Evolutionary conservation across 495 filamentous ascomycete species (phyloP), one percentile per base, ranked within the genome.

Genomic region (Massariosphaeria phaeospora): DNA sequence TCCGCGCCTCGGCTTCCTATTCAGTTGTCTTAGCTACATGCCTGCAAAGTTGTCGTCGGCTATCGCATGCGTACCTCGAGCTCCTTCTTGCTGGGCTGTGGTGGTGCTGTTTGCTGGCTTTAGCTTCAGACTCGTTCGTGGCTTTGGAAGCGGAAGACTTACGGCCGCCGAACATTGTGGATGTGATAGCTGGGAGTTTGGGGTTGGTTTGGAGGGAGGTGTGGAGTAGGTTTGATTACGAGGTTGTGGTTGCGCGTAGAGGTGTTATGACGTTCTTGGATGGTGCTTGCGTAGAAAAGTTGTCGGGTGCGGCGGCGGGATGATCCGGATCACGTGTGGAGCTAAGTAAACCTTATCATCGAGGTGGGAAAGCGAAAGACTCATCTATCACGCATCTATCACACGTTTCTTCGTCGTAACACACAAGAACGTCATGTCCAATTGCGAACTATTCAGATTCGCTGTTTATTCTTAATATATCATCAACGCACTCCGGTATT

Each of bases 1-100:
- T 88, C 72, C 88, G 81, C 42, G 74, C 71, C 75, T 93, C 88
- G 66, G 79, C 80, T 38, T 77, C 78, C 73, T 82, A 41, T 29
- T 3, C 36, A 33, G 15, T 10, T 21, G 25, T 59, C 15, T 48
- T 27, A 42, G 35, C n/a, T 45, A n/a, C 12, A 20, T n/a, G 21
- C 15, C 21, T 42, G 13, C 10, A 11, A 25, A 33, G 20, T 7
- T 39, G 6, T 12, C 35, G n/a, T 6, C 5, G n/a, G 35, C 5
- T 6, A 18, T 39, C n/a, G 20, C 30, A 25, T 38, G 40, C 53
- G 0, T 47, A 66, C 63, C 54, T 66, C 23, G 45, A 67, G 35
- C 48, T 67, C 64, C 24, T 47, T 63, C 36, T 65, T 62, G 53
- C 43, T 59, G 11, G 57, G 43, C 20, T 33, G 42, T 31, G 63